A percentile compares a stretch with the other conserved stretches of the same genome.
Conservation (phyloP, 2,329 filamentous ascomycete species). For the Fusarium nematophilum region DNA sequence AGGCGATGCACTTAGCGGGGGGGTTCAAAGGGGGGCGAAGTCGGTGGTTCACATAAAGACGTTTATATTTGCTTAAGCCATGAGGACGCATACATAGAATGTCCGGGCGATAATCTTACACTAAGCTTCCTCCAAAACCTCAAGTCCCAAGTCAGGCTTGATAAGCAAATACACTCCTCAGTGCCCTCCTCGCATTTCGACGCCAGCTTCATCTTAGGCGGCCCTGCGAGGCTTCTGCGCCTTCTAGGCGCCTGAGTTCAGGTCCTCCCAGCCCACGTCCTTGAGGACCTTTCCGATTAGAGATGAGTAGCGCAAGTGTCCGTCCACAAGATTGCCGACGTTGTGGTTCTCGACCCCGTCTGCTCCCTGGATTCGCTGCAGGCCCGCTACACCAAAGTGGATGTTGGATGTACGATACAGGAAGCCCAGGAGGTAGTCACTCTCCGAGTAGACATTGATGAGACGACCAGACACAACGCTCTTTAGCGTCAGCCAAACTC, state of each 20-base stretch:
- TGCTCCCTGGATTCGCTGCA: conserved; percentile 79
- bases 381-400: conserved; percentile 84
- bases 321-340: conserved; percentile 72
- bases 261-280: conserved; percentile 75
- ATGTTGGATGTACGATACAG: conserved; percentile 86
- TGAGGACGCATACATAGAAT: conserved; percentile 25
- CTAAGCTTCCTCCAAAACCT: conserved; percentile 16
- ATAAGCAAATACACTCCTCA: conserved; percentile 15
- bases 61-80: conserved; percentile 24
- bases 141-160: not conserved
- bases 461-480: conserved; percentile 84
- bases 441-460: conserved; percentile 90
- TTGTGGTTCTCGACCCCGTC: conserved; percentile 75
- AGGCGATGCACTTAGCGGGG: conserved; percentile 15
- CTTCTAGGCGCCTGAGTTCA: conserved; percentile 55
- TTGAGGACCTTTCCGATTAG: conserved; percentile 74
- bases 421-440: conserved; percentile 90
- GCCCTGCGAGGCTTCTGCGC: conserved; percentile 37
- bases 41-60: conserved; percentile 15
- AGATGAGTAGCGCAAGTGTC: conserved; percentile 77
- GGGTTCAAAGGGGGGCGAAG: conserved; percentile 1
- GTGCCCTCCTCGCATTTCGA: conserved; percentile 18
- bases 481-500: conserved; percentile 81
- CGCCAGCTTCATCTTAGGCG: conserved; percentile 34
- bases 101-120: conserved; percentile 36